Evolutionary conservation across 2,329 filamentous ascomycete species (phyloP).

Genomic region (Chaetomiaceae sp.): DNA sequence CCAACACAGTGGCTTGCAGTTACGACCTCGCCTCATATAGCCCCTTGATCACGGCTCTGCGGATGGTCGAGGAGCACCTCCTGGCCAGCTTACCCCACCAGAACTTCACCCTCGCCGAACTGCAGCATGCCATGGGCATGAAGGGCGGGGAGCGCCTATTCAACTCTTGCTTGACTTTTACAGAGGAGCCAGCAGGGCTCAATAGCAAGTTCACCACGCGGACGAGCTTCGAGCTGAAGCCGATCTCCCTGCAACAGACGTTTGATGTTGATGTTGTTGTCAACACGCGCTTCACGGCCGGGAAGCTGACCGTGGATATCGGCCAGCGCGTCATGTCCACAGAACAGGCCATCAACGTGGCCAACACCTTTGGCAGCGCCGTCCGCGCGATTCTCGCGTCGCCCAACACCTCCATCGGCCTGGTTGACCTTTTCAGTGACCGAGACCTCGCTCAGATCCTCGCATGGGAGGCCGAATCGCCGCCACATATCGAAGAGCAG

Average conservation of each 20-base stretch:
- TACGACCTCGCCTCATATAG: conserved; percentile 32
- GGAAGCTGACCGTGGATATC: conserved; percentile 41
- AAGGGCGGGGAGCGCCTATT: conserved; percentile 41
- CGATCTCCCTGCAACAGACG: conserved; percentile 38
- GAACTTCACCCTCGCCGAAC: conserved; percentile 41
- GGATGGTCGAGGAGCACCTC: conserved; percentile 32
- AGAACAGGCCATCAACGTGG: conserved; percentile 44
- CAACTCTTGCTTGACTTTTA: conserved; percentile 48
- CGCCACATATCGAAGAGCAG: conserved; percentile 36
- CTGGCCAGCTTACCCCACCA: conserved; percentile 37
- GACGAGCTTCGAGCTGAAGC: conserved; percentile 31
- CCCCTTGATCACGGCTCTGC: conserved; percentile 33
- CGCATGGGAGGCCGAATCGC: conserved; percentile 46
- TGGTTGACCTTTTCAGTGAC: conserved; percentile 51
- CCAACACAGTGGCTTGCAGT: conserved; percentile 36
- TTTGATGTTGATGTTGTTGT: conserved; percentile 46
- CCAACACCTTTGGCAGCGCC: conserved; percentile 50
- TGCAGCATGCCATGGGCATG: conserved; percentile 44
- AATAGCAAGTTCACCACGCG: conserved; percentile 33
- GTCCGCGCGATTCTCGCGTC: conserved; percentile 45
- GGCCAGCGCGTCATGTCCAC: conserved; percentile 41
- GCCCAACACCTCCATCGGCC: conserved; percentile 39
- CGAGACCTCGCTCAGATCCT: conserved; percentile 52
- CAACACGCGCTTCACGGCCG: conserved; percentile 40
- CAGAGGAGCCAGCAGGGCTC: conserved; percentile 37